phyloP scores from a whole-genome alignment of 768 basidiomycete species.

The Termitomyces sp. region DNA sequence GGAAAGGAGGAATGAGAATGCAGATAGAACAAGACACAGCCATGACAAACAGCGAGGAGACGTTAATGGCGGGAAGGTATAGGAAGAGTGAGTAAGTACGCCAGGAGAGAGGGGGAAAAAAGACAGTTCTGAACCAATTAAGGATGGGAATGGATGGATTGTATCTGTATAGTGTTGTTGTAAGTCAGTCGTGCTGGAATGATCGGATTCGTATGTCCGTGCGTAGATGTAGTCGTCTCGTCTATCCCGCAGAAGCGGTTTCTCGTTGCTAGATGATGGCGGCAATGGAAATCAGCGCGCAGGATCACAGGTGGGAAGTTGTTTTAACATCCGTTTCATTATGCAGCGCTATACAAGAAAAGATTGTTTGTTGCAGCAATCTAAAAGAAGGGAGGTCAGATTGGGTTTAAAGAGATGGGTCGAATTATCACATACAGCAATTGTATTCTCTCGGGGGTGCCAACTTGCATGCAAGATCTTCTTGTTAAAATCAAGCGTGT shows the following conservation, averaged over 20 bases:
- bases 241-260: conserved; percentile 14
- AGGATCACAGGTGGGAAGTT: conserved; percentile 10
- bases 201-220: conserved; percentile 14
- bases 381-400: conserved; percentile 30
- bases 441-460: conserved; percentile 98
- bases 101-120: conserved; percentile 3
- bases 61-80: conserved; percentile 12
- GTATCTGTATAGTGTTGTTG: conserved; percentile 16
- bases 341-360: conserved; percentile 78
- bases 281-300: conserved; percentile 6
- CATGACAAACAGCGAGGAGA: conserved; percentile 9
- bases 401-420: not conserved
- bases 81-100: conserved; percentile 13
- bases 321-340: conserved; percentile 22
- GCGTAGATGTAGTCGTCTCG: conserved; percentile 17
- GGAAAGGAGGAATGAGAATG: not conserved
- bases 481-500: conserved; percentile 91
- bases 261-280: conserved; percentile 16
- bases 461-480: conserved; percentile 95
- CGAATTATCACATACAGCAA: conserved; percentile 62
- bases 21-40: conserved; percentile 8
- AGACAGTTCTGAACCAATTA: conserved; percentile 12
- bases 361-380: conserved; percentile 97
- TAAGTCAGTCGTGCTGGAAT: conserved; percentile 13
- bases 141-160: conserved; percentile 11